phyloP scores from a whole-genome alignment of 805 yeast species.

The Wickerhamiella vanderwaltii region DNA sequence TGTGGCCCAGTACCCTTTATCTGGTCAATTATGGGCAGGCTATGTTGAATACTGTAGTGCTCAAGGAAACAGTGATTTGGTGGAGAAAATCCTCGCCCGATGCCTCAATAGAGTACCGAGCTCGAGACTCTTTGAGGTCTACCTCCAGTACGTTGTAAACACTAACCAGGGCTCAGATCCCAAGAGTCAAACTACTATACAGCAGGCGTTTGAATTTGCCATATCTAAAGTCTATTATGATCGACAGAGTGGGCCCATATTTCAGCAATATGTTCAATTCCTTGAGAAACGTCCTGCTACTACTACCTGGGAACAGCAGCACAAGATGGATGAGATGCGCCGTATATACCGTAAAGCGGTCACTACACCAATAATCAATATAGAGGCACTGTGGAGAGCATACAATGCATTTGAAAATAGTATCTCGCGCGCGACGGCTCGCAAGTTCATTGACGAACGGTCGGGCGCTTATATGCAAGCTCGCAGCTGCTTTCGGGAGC shows the following conservation, averaged over 20 bases:
- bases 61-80: conserved; percentile 52
- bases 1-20: conserved; percentile 51
- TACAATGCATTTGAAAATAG: conserved; percentile 79
- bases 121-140: conserved; percentile 62
- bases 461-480: conserved; percentile 82
- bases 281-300: conserved; percentile 49
- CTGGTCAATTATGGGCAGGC: conserved; percentile 60
- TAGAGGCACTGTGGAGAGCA: conserved; percentile 70
- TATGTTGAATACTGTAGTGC: conserved; percentile 55
- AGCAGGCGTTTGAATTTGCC: conserved; percentile 77
- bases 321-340: conserved; percentile 63
- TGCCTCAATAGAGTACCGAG: conserved; percentile 52
- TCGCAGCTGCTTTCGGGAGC: conserved; percentile 61
- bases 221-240: conserved; percentile 69
- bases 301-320: conserved; percentile 70
- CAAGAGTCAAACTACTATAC: not conserved
- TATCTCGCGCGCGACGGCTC: conserved; percentile 59
- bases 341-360: conserved; percentile 58
- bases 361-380: conserved; percentile 58
- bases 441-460: conserved; percentile 71
- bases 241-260: conserved; percentile 52
- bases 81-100: conserved; percentile 52
- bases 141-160: conserved; percentile 65
- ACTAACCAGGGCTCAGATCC: conserved; percentile 40
- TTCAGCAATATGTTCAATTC: conserved; percentile 76